Evolutionary conservation across 2,329 filamentous ascomycete species (phyloP), one percentile per base, ranked within the genome.

Genomic region (Colletotrichum costaricense): DNA sequence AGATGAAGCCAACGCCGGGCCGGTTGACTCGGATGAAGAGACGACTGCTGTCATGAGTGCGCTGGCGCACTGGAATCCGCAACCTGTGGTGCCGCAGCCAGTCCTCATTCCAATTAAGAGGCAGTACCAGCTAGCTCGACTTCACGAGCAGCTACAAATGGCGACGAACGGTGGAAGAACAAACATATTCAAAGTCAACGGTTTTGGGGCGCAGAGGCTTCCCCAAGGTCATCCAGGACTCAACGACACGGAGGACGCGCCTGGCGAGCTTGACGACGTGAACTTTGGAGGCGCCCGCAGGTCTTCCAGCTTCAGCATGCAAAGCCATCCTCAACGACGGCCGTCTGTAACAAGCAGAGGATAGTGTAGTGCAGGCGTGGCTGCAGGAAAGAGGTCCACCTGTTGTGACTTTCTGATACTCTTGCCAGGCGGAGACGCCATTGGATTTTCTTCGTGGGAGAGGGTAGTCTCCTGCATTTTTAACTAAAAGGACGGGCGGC

Each of bases 11-110:
- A 94, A 94, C 74, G 92, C 91, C 6, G 94, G 92, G 3, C 93
- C 94, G 1, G 91, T 99, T 49, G 97, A 99, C 82, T 97, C 94
- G 2, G 97, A 99, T 80, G 97, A 98, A 85, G 97, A 99, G 83
- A 95, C 94, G 63, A 93, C 95, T 62, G 89, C 93, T 0, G 94
- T 98, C 64, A 98, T 98, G 95, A 87, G 89, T 38, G 94, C 94
- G 8, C 88, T 96, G 67, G 87, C 91, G 28, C 90, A 91, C 67
- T 95, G 94, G 84, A 92, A 91, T 56, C 95, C 96, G 0, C 91
- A 93, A 75, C 95, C 96, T 0, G 85, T 97, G 5, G 89, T 94
- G 33, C 90, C 92, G 8, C 91, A 94, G 79, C 89, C 86, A 4
- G 80, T 90, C 2, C 89, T 92, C 76, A 83, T 86, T 5, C 90